phyloP scores from a whole-genome alignment of 352 stramenopile species.

The Pythium grandisporangium region DNA sequence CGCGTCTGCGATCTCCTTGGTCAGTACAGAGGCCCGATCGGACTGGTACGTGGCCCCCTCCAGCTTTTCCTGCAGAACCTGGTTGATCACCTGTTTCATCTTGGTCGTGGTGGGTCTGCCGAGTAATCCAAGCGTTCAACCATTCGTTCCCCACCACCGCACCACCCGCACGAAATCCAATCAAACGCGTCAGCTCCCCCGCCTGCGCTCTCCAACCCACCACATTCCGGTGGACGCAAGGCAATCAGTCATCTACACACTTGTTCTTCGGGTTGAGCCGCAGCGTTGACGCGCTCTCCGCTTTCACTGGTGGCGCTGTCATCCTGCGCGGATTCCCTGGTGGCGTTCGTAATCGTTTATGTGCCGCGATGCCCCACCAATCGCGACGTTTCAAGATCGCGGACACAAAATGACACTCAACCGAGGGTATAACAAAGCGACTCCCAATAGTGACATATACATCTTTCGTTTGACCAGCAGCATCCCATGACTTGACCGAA shows the following conservation, averaged over 20 bases:
- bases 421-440: too few relatives aligned
- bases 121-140: not conserved
- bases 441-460: too few relatives aligned
- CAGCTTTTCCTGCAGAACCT: conserved; percentile 63
- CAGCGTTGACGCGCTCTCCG: conserved; percentile 28
- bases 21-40: conserved; percentile 62
- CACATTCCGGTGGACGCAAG: too few relatives aligned
- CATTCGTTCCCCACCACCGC: too few relatives aligned
- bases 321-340: conserved; percentile 11
- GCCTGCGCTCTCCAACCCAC: not conserved
- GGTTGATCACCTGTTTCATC: conserved; percentile 68
- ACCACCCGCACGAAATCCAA: not conserved
- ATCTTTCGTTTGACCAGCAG: not conserved
- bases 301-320: conserved; percentile 21
- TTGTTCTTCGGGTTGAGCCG: conserved; percentile 54
- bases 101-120: conserved; percentile 60
- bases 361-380: too few relatives aligned
- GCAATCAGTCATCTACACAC: conserved; percentile 17
- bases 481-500: not conserved
- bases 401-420: conserved; percentile 1
- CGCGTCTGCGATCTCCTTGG: conserved; percentile 81
- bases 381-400: conserved; percentile 13
- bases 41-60: conserved; percentile 56
- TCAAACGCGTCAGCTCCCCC: too few relatives aligned
- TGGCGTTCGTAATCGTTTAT: too few relatives aligned